Evolutionary conservation across 306 rosid genomes (phyloP).

Genomic region (Gynostemma pentaphyllum): DNA sequence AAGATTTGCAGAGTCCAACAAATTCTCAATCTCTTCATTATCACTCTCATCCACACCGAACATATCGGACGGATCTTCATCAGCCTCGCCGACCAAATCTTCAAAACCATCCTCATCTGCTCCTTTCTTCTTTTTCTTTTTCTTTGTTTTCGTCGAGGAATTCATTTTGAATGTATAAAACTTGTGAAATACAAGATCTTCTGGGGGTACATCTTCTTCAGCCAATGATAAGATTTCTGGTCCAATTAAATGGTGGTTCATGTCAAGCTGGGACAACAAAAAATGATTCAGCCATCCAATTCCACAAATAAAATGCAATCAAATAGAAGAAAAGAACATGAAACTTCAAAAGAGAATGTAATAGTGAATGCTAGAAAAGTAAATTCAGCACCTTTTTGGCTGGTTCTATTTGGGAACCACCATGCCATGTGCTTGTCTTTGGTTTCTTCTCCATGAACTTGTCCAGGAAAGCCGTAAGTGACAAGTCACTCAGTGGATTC

Average conservation of each 20-base stretch:
- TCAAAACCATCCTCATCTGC: conserved; percentile 57
- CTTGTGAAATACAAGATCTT: conserved; percentile 92
- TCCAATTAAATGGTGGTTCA: conserved; percentile 59
- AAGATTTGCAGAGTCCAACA: conserved; percentile 54
- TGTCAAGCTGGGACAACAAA: conserved; percentile 46
- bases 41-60: conserved; percentile 74
- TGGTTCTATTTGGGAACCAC: conserved; percentile 95
- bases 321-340: neutral
- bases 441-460: conserved; percentile 98
- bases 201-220: conserved; percentile 83
- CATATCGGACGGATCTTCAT: conserved; percentile 17
- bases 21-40: conserved; percentile 69
- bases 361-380: neutral
- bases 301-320: neutral
- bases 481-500: conserved; percentile 69
- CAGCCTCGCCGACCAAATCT: conserved; percentile 44
- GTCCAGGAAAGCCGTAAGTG: conserved; percentile 80
- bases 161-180: conserved; percentile 70
- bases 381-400: conserved; percentile 51
- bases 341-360: neutral
- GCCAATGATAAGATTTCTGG: conserved; percentile 66
- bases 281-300: conserved; percentile 12
- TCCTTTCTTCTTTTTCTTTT: conserved; percentile 62
- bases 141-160: conserved; percentile 53
- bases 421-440: conserved; percentile 77